These are phyloP conservation scores for Discostella stelligeroides DNA, from an alignment of 108 stramenopile species.

Conservation along the genomic window DNA sequence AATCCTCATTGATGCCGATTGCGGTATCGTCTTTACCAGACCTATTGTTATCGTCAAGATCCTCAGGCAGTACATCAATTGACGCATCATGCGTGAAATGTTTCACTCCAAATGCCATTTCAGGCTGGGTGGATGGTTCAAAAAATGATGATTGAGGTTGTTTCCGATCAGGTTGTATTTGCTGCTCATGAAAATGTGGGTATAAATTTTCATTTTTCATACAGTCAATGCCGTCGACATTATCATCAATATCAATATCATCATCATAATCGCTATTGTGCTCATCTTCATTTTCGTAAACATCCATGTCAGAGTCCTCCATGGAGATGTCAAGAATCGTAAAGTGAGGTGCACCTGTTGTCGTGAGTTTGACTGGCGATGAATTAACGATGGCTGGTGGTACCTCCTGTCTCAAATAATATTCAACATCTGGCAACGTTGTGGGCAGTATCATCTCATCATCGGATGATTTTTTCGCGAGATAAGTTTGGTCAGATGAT, in stretches of 20 bases:
- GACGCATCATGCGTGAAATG: slow-evolving; percentile 17
- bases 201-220: neutral
- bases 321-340: slow-evolving; percentile 1
- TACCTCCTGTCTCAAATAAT: neutral
- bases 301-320: neutral
- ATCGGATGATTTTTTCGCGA: neutral
- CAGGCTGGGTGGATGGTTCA: neutral
- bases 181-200: neutral
- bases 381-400: neutral
- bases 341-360: neutral
- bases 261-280: neutral
- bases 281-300: slow-evolving; percentile 2
- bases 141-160: neutral
- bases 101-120: slow-evolving; percentile 14
- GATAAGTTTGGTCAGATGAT: neutral
- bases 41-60: neutral
- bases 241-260: neutral
- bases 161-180: neutral
- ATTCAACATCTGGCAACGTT: neutral
- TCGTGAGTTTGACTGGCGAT: neutral
- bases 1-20: neutral
- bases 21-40: neutral
- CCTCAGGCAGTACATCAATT: slow-evolving; percentile 8
- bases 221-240: neutral
- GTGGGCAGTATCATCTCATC: neutral